Conservation (phyloP, 1,139 yeast genomes). For the Zygoascus sp. region DNA sequence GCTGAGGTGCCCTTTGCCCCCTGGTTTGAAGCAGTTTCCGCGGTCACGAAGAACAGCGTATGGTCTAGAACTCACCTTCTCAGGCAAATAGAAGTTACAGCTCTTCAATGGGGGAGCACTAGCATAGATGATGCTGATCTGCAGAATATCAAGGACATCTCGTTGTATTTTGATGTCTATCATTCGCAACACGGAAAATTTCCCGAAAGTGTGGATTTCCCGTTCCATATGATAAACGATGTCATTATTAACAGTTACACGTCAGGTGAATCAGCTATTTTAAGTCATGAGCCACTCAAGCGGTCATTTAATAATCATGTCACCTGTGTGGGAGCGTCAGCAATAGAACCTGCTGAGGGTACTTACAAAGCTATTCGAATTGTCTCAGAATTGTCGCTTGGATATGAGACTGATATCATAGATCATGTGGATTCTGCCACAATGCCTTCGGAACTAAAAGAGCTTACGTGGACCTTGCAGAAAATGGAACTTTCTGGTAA, state of each 20-base stretch:
- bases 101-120: not conserved
- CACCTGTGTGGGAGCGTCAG: not conserved
- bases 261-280: not conserved
- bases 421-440: too few species aligned
- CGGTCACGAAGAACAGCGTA: not conserved
- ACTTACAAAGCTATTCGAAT: not conserved
- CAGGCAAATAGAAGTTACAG: not conserved
- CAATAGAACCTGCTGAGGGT: not conserved
- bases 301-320: not conserved
- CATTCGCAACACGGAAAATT: not conserved
- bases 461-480: conserved; percentile 8
- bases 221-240: not conserved
- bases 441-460: conserved; percentile 3
- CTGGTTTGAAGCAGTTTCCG: conserved; percentile 5
- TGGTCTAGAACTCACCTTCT: not conserved
- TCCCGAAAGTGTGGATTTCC: not conserved
- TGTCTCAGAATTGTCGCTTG: not conserved
- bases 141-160: not conserved
- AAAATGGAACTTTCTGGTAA: not conserved
- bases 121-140: conserved; percentile 2
- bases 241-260: not conserved
- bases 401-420: too few species aligned
- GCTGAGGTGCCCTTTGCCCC: not conserved
- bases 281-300: not conserved
- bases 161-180: not conserved